phyloP scores from a whole-genome alignment of 306 rosid genomes.

The Bauhinia variegata region DNA sequence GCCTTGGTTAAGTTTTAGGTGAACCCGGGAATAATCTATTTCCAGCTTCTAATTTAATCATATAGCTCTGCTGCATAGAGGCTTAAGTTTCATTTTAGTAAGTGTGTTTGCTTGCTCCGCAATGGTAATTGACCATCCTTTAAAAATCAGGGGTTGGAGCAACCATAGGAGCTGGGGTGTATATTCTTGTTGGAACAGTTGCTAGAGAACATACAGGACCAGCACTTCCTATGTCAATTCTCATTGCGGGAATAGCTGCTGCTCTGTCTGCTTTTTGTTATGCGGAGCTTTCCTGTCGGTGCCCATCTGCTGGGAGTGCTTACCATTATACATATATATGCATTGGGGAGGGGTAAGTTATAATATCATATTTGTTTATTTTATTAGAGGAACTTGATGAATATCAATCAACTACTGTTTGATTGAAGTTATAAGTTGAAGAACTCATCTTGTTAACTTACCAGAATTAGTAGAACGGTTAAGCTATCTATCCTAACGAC shows the following conservation, averaged over 20 bases:
- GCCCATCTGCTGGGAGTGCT: conserved; percentile 98
- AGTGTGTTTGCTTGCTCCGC: not conserved
- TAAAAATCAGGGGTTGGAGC: conserved; percentile 81
- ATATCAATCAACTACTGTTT: not conserved
- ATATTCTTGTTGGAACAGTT: conserved; percentile 96
- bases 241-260: conserved; percentile 88
- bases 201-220: conserved; percentile 96
- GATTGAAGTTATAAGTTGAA: conserved; percentile 3
- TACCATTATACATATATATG: conserved; percentile 91
- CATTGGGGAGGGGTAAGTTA: conserved; percentile 87
- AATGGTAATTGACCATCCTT: conserved; percentile 27
- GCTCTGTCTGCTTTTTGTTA: conserved; percentile 92
- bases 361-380: conserved; percentile 24
- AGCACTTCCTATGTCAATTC: conserved; percentile 74
- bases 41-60: no score
- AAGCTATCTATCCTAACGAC: conserved; percentile 16
- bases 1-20: no score
- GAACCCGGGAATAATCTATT: no score
- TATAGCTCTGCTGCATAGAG: no score
- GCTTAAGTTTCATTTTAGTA: conserved; percentile 17
- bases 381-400: not conserved
- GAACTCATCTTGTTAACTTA: conserved; percentile 12
- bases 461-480: conserved; percentile 9
- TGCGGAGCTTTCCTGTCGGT: conserved; percentile 93
- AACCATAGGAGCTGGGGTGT: conserved; percentile 97